These are phyloP conservation scores for Coemansia sp. DNA, from an alignment of 192 early-diverging fungal genomes.

Conservation along the genomic window DNA sequence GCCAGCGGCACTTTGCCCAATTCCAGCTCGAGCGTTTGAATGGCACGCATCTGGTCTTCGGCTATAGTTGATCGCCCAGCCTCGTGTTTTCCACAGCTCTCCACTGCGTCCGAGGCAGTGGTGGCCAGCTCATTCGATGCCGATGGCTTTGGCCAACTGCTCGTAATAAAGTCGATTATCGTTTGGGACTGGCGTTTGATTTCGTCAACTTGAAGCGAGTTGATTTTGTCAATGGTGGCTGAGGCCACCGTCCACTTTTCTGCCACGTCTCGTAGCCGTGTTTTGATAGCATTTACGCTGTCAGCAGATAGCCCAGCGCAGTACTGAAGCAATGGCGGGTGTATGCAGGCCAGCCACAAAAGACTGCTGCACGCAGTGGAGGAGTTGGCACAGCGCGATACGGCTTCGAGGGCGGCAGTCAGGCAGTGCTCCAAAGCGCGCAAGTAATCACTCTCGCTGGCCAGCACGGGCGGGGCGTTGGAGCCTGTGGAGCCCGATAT, in stretches of 20 bases:
- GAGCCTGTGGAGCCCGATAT: constrained; percentile 3
- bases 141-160: not conserved
- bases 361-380: not conserved
- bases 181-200: constrained; percentile 1
- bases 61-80: constrained; percentile 8
- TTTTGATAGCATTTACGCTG: not conserved
- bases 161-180: constrained; percentile 10
- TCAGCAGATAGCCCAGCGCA: constrained; percentile 1
- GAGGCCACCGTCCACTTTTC: constrained; percentile 7
- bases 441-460: constrained; percentile 11
- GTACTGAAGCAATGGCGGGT: constrained; percentile 18
- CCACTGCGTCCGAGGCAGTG: not conserved
- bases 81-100: not conserved
- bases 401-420: not conserved
- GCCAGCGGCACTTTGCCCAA: constrained; percentile 11
- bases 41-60: constrained; percentile 17
- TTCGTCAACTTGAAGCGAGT: not conserved
- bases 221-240: not conserved
- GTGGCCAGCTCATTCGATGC: not conserved
- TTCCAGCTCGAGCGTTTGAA: constrained; percentile 5
- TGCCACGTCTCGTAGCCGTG: not conserved
- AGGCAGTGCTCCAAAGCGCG: constrained; percentile 11
- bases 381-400: not conserved
- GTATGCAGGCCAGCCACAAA: constrained; percentile 16
- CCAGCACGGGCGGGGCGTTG: not conserved